Evolutionary conservation across 2,329 filamentous ascomycete genomes (phyloP).

Genomic region (Xylaria arbuscula): DNA sequence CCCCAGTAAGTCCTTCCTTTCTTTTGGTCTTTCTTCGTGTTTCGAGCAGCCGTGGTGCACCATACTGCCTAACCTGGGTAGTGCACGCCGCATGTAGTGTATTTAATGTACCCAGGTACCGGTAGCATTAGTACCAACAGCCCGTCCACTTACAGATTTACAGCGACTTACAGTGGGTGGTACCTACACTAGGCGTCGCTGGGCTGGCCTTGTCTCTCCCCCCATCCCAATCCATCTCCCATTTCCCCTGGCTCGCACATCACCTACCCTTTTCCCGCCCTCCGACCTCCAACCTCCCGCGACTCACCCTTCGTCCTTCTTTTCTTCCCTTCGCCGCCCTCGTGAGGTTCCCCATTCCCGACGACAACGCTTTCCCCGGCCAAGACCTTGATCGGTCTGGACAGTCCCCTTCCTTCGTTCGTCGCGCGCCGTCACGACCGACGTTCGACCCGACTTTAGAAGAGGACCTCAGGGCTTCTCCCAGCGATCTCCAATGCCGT

Average conservation of each 20-base stretch:
- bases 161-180: background rate
- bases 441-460: slow-evolving; percentile 44
- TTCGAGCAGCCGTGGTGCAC: slow-evolving; percentile 28
- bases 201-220: background rate
- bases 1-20: background rate
- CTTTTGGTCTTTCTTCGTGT: slow-evolving; percentile 30
- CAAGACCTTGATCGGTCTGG: slow-evolving; percentile 42
- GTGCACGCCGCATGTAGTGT: background rate
- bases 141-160: background rate
- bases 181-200: slow-evolving; percentile 4
- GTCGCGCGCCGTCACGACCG: slow-evolving; percentile 40
- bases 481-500: slow-evolving; percentile 46
- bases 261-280: slow-evolving; percentile 43
- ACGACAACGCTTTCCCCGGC: slow-evolving; percentile 49
- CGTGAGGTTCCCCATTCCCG: slow-evolving; percentile 49
- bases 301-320: slow-evolving; percentile 49
- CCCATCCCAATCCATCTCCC: slow-evolving; percentile 39
- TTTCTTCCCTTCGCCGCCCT: slow-evolving; percentile 49
- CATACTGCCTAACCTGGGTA: slow-evolving; percentile 21
- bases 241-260: slow-evolving; percentile 44
- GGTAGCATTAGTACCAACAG: background rate
- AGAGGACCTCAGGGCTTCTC: slow-evolving; percentile 41
- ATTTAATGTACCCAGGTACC: slow-evolving; percentile 1
- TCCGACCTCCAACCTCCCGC: slow-evolving; percentile 42
- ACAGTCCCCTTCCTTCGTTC: slow-evolving; percentile 42